These are phyloP conservation scores for Sanghuangporus sanghuang DNA, from an alignment of 1,284 basidiomycete genomes.

Conservation along the genomic window DNA sequence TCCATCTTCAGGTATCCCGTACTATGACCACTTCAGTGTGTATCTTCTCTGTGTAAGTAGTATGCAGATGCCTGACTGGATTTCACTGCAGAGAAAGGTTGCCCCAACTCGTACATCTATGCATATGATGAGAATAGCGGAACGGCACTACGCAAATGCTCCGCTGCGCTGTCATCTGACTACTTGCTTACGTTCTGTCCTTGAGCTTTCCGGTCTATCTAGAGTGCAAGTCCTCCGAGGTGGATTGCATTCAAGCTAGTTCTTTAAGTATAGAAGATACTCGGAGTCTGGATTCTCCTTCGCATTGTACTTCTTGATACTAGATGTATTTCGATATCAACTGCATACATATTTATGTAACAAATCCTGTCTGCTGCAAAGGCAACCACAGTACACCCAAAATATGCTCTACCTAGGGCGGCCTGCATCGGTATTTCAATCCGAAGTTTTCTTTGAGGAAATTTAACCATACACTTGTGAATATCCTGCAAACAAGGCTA, in stretches of 20 bases:
- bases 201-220: neutral
- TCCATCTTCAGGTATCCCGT: constrained; percentile 42
- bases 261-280: neutral
- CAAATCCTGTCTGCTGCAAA: neutral
- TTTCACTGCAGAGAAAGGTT: constrained; percentile 34
- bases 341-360: neutral
- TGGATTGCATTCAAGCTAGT: neutral
- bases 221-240: neutral
- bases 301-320: no score
- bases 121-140: constrained; percentile 50
- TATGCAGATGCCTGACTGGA: neutral
- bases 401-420: no score
- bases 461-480: no score
- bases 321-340: neutral
- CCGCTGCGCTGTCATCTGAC: constrained; percentile 35
- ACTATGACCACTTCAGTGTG: constrained; percentile 52
- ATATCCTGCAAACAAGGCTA: no score
- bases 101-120: constrained; percentile 52
- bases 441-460: no score
- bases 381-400: no score
- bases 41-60: neutral
- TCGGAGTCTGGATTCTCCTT: no score
- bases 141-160: constrained; percentile 48
- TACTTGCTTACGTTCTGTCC: constrained; percentile 57
- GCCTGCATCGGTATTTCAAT: no score